Evolutionary conservation across 768 basidiomycete genomes (phyloP).

Genomic region (Trametes gibbosa): DNA sequence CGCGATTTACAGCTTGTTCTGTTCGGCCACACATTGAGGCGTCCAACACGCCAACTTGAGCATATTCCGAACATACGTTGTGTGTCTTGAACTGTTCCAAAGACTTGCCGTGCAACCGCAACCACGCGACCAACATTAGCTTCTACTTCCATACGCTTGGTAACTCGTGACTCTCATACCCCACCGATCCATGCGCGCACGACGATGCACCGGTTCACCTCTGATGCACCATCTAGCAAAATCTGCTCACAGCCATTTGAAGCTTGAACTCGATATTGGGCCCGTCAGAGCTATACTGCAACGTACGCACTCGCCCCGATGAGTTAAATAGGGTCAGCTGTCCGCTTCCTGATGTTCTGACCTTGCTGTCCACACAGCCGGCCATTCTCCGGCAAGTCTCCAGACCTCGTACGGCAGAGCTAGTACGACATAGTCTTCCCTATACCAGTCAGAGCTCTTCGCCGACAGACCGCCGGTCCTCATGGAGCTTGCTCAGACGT

Average conservation of each 20-base stretch:
- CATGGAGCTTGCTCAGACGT: background rate
- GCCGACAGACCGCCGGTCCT: conserved; percentile 10
- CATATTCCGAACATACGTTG: too few species aligned
- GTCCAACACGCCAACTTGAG: too few species aligned
- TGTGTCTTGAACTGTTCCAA: too few species aligned
- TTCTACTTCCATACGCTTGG: background rate
- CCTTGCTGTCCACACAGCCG: background rate
- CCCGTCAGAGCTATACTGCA: conserved; percentile 5
- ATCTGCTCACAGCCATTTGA: background rate
- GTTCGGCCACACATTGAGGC: too few species aligned
- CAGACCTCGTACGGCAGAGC: background rate
- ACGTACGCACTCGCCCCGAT: background rate
- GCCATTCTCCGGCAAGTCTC: conserved; percentile 6
- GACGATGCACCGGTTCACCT: background rate
- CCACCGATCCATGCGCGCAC: background rate
- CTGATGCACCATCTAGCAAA: background rate
- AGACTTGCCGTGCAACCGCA: background rate
- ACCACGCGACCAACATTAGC: background rate
- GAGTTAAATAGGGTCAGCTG: background rate
- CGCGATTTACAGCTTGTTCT: too few species aligned
- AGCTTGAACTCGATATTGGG: background rate
- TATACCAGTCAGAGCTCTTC: conserved; percentile 1
- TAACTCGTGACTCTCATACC: background rate
- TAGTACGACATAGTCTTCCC: background rate
- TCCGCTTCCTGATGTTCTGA: conserved; percentile 1